Evolutionary conservation across 345 rosid species (phyloP), one percentile per base, ranked within the genome.

Genomic region (Ceriops tagal): DNA sequence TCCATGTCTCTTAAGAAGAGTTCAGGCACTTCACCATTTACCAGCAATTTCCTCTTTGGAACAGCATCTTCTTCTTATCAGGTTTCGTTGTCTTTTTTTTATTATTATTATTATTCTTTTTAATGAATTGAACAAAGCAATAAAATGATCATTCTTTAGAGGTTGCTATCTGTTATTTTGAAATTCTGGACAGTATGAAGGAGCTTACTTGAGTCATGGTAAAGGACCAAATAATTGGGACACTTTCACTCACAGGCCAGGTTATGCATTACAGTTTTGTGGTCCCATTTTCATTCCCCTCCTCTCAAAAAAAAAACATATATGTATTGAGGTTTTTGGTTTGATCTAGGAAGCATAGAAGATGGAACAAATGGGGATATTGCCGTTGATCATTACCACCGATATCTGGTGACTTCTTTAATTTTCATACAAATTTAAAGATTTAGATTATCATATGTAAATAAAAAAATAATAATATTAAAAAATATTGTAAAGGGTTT

Each of bases 41-140:
- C 89, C 1, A 28, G 62, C 21, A 62, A 72, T 75, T 89, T 92
- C 72, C 87, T 92, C 67, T 86, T 88, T 64, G 96, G 96, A 67
- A 84, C 93, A 16, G 89, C 96, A 24, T 86, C 97, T 60, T 89
- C 93, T 71, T 80, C 96, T 49, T 88, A 88, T 68, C 92, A 91
- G 91, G 91, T 89, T 69, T 64, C 37, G 31, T 32, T 72, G 26
- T 28, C 13, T 20, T 6, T 32, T 32, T 58, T 27, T 22, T 24
- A 24, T 24, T 24, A 24, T 24, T 24, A 24, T 24, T 24, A 24
- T 24, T 24, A 24, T 28, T 32, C 31, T 58, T 43, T n/a, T 19
- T n/a, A 5, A 1, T 3, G 19, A 18, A 13, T 43, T 51, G 15
- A 9, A 39, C 28, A 26, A 27, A 26, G 16, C 9, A 8, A 20